These are phyloP conservation scores for Trametes gibbosa DNA, from an alignment of 768 basidiomycete species.

Conservation along the genomic window DNA sequence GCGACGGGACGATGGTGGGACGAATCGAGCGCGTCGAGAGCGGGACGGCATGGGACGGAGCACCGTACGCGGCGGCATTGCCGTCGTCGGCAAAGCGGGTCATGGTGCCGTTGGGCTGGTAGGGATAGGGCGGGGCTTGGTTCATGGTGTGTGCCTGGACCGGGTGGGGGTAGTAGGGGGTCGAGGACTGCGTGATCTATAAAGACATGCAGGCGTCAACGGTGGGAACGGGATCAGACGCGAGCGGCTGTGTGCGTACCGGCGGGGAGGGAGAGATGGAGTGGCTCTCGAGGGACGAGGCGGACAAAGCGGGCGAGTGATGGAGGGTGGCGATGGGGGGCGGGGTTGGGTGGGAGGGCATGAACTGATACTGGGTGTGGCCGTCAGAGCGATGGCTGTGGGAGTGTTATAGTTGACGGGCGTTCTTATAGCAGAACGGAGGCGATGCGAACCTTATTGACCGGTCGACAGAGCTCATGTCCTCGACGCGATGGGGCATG, in stretches of 20 bases:
- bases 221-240: conserved; percentile 35
- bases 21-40: conserved; percentile 25
- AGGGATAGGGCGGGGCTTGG: conserved; percentile 18
- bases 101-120: conserved; percentile 18
- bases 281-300: conserved; percentile 58
- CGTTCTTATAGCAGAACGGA: conserved; percentile 29
- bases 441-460: conserved; percentile 31
- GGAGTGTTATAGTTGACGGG: conserved; percentile 18
- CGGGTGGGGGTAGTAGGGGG: conserved; percentile 22
- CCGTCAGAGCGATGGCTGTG: conserved; percentile 37
- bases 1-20: conserved; percentile 26
- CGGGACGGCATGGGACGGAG: conserved; percentile 26
- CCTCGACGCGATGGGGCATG: conserved; percentile 55
- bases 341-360: conserved; percentile 39
- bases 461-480: conserved; percentile 25
- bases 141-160: conserved; percentile 13
- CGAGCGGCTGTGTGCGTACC: conserved; percentile 36
- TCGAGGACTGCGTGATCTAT: conserved; percentile 26
- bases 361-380: conserved; percentile 37
- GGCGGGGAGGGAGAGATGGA: conserved; percentile 52
- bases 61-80: conserved; percentile 20
- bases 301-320: conserved; percentile 60
- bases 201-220: conserved; percentile 35
- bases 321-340: conserved; percentile 50
- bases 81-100: conserved; percentile 13